phyloP scores from a whole-genome alignment of 2,329 filamentous ascomycete species.

The Colletotrichum destructivum region DNA sequence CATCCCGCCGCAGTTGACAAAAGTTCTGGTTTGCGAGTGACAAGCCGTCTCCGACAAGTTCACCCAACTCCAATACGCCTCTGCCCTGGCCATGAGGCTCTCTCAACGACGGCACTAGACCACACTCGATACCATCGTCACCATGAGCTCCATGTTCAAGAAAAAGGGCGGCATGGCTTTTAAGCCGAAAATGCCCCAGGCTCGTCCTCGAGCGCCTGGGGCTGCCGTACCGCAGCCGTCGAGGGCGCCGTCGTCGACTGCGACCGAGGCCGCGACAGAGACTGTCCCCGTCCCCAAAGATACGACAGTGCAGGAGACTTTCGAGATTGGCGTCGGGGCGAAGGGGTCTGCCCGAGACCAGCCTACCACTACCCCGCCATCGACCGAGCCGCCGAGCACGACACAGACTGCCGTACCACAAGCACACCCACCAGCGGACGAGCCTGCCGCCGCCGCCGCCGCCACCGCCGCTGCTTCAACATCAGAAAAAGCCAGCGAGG shows the following conservation, averaged over 20 bases:
- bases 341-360: slow-evolving; percentile 5
- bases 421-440: slow-evolving; percentile 4
- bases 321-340: neutral
- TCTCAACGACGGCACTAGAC: slow-evolving; percentile 13
- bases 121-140: slow-evolving; percentile 45
- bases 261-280: slow-evolving; percentile 27
- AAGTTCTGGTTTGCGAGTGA: slow-evolving; percentile 20
- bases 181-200: slow-evolving; percentile 77
- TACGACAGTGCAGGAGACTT: neutral
- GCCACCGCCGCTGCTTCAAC: neutral
- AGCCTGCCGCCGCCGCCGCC: neutral
- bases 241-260: slow-evolving; percentile 40
- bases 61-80: slow-evolving; percentile 4
- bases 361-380: slow-evolving; percentile 35
- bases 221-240: slow-evolving; percentile 55
- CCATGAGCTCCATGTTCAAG: slow-evolving; percentile 79
- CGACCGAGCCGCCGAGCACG: slow-evolving; percentile 4
- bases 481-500: neutral
- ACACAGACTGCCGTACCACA: slow-evolving; percentile 3
- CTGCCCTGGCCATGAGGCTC: slow-evolving; percentile 22
- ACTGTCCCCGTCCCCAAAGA: neutral
- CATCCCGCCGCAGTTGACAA: slow-evolving; percentile 23
- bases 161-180: slow-evolving; percentile 75
- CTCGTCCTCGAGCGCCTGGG: slow-evolving; percentile 66
- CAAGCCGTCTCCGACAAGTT: slow-evolving; percentile 9